Conservation (phyloP, 208 protist genomes). For the Tritrichomonas musculus region DNA sequence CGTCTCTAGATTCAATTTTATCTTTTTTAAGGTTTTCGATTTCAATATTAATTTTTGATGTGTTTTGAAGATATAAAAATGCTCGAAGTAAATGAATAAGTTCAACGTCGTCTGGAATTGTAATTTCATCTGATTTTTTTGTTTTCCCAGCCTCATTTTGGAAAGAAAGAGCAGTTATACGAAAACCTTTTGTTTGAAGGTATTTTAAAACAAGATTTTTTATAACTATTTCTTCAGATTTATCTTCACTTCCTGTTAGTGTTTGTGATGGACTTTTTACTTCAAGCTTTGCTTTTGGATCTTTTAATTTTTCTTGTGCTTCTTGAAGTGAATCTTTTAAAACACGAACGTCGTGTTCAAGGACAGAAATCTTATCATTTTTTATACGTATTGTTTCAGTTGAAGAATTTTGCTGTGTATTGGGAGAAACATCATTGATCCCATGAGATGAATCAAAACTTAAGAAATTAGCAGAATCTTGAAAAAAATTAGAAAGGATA, state of each 20-base stretch:
- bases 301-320: neutral
- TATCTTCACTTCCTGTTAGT: neutral
- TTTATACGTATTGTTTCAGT: neutral
- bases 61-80: neutral
- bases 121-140: neutral
- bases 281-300: too few species aligned
- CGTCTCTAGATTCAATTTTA: neutral
- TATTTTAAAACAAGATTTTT: neutral
- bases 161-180: neutral
- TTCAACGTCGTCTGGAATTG: constrained; percentile 6
- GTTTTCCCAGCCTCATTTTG: neutral
- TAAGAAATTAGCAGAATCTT: constrained; percentile 29
- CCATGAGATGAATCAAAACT: neutral
- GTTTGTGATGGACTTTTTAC: neutral
- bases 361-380: neutral
- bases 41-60: neutral
- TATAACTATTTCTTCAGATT: neutral
- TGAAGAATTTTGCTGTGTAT: neutral
- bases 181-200: neutral
- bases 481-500: neutral
- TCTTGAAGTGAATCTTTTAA: constrained; percentile 6
- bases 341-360: neutral
- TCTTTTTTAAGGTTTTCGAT: neutral
- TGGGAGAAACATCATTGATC: neutral
- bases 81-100: neutral